A percentile compares a stretch with the other conserved stretches of the same genome.
phyloP scores from a whole-genome alignment of 169 alveolate genomes.

The Cryptosporidium muris region DNA sequence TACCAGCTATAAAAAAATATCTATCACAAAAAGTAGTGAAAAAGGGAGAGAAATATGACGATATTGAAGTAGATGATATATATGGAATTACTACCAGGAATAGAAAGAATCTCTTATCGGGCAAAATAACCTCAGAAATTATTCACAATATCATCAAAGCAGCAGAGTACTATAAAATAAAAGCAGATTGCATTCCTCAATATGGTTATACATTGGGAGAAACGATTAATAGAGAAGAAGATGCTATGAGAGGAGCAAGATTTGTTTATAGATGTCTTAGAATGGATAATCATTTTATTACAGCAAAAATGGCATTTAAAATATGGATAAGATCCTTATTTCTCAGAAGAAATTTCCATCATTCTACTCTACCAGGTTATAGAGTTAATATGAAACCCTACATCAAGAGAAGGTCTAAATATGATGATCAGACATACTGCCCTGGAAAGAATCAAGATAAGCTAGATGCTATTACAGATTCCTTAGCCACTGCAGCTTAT shows the following conservation, averaged over 20 bases:
- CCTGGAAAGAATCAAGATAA: slow-evolving; percentile 55
- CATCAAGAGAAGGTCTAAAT: slow-evolving; percentile 25
- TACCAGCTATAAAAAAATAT: too few relatives aligned
- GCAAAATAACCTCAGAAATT: neutral
- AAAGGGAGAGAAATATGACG: too few relatives aligned
- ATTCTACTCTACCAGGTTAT: slow-evolving; percentile 20
- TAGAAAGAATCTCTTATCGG: too few relatives aligned
- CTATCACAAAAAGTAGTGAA: too few relatives aligned
- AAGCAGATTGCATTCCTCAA: slow-evolving; percentile 57
- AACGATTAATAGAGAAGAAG: slow-evolving; percentile 12
- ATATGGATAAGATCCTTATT: slow-evolving; percentile 57
- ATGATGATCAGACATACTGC: slow-evolving; percentile 50
- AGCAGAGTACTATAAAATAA: slow-evolving; percentile 39
- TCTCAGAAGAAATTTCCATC: slow-evolving; percentile 24
- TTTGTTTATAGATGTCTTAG: slow-evolving; percentile 68
- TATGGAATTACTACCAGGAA: too few relatives aligned
- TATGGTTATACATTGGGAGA: slow-evolving; percentile 28
- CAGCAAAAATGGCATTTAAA: slow-evolving; percentile 52
- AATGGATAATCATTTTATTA: slow-evolving; percentile 64
- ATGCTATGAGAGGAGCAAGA: slow-evolving; percentile 53
- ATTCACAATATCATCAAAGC: slow-evolving; percentile 54
- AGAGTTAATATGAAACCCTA: slow-evolving; percentile 28
- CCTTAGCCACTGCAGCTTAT: slow-evolving; percentile 57
- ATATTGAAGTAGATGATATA: too few relatives aligned
- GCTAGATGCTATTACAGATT: slow-evolving; percentile 46